Evolutionary conservation across 257 asterid species (phyloP), one percentile per base, ranked within the genome.

Genomic region (Forsythia viridissima): DNA sequence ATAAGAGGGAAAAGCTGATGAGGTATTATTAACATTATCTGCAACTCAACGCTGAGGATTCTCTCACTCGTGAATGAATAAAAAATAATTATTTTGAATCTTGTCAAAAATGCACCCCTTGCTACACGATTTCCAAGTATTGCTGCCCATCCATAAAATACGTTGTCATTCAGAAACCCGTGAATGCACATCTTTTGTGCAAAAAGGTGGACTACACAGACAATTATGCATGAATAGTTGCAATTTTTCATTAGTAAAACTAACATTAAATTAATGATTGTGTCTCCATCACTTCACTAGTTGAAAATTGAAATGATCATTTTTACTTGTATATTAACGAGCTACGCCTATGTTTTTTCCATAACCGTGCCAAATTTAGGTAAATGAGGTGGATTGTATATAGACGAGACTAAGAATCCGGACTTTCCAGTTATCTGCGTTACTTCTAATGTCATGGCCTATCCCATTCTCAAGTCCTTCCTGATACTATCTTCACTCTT

Each of bases 361-460:
- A 42, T 42, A 7, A 42, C 8, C 3, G 12, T 9, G 8, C 46
- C 11, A 42, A 7, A 42, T 42, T 43, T 10, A 46, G 55, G 55
- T 46, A 46, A 3, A 46, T 12, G 46, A 42, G 46, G 55, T 10
- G 55, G 55, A 46, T 46, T 12, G 16, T 30, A 44, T 5, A 55
- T 55, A 55, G 21, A 55, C 2, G 0, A 6, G 8, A 55, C 30
- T 5, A 6, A 55, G 8, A 18, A 5, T 7, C 21, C 8, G 9
- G 30, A 6, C 21, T 1, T 3, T 41, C 30, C 39, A 7, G 18
- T 38, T 41, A 52, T 20, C 76, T 5, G 30, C 34, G 65, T 41
- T 69, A 40, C 71, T 34, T 72, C 48, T 40, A 46, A 0, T 37
- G n/a, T n/a, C 72, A 79, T 85, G 87, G 84, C 87, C 16, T 74